Conservation (phyloP, 2,329 filamentous ascomycete species). For the Pseudocercospora cruenta region DNA sequence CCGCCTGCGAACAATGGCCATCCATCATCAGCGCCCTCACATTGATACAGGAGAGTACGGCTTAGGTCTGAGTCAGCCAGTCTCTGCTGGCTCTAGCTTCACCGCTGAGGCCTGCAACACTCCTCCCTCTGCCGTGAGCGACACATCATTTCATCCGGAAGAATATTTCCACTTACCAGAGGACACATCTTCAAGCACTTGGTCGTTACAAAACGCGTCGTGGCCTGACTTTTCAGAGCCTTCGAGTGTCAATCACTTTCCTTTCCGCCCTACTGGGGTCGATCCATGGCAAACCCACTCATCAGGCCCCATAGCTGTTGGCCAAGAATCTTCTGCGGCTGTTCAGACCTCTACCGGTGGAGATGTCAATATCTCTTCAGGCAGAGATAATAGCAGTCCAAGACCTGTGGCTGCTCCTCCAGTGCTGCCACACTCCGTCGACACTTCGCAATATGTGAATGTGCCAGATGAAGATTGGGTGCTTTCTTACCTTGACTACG, state of each 20-base stretch:
- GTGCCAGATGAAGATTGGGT: slow-evolving; percentile 26
- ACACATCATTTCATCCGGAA: slow-evolving; percentile 3
- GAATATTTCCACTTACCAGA: slow-evolving; percentile 1
- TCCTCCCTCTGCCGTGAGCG: slow-evolving; percentile 5
- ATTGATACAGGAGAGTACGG: neutral
- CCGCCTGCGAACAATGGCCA: slow-evolving; percentile 14
- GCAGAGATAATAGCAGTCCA: slow-evolving; percentile 17
- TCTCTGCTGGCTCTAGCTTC: slow-evolving; percentile 5
- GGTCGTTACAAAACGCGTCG: neutral
- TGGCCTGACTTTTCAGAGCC: neutral
- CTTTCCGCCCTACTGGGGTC: neutral
- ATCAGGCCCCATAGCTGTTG: neutral
- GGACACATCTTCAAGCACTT: neutral
- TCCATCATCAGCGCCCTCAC: neutral
- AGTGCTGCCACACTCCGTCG: slow-evolving; percentile 16
- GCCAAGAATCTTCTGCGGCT: neutral
- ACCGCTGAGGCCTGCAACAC: neutral
- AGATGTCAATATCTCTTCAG: neutral
- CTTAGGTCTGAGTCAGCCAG: neutral
- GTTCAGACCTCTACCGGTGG: neutral
- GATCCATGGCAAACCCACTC: neutral
- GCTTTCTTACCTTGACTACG: slow-evolving; percentile 23
- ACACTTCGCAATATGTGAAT: slow-evolving; percentile 27
- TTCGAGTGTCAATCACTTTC: neutral
- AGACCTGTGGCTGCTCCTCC: neutral